phyloP scores from a whole-genome alignment of 2,329 filamentous ascomycete species.

The Cordyceps pruinosa region DNA sequence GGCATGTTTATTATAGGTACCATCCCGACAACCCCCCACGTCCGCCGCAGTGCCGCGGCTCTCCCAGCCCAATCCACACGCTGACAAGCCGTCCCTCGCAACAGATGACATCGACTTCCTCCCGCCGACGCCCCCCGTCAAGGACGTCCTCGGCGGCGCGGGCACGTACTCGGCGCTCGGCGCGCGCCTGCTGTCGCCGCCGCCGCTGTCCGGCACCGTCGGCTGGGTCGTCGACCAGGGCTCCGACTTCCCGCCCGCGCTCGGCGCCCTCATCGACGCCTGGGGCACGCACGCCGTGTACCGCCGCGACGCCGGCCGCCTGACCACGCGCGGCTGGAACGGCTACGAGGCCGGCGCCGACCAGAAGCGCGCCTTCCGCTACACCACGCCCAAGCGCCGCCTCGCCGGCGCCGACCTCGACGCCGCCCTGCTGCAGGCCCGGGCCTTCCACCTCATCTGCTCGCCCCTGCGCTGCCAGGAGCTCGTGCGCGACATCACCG shows the following conservation, averaged over 20 bases:
- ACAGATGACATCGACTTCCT: slow-evolving; percentile 90
- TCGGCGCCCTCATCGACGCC: slow-evolving; percentile 56
- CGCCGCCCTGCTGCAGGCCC: slow-evolving; percentile 58
- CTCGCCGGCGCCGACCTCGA: slow-evolving; percentile 68
- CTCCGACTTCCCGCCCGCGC: slow-evolving; percentile 69
- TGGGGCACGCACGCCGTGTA: slow-evolving; percentile 74
- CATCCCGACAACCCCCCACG: neutral
- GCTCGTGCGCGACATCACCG: slow-evolving; percentile 64
- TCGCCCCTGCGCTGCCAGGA: slow-evolving; percentile 69
- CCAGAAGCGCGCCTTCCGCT: slow-evolving; percentile 71
- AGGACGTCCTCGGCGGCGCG: slow-evolving; percentile 78
- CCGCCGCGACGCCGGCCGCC: slow-evolving; percentile 55
- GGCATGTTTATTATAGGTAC: slow-evolving; percentile 70
- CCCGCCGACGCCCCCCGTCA: slow-evolving; percentile 59
- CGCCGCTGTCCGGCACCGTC: slow-evolving; percentile 56
- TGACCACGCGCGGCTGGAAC: slow-evolving; percentile 91
- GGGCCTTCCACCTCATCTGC: slow-evolving; percentile 83
- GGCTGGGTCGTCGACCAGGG: slow-evolving; percentile 91
- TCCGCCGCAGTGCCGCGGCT: neutral
- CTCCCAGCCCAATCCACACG: neutral
- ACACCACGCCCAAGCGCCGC: slow-evolving; percentile 78
- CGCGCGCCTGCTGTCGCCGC: slow-evolving; percentile 77
- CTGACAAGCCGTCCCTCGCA: slow-evolving; percentile 11
- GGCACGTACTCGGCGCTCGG: slow-evolving; percentile 83
- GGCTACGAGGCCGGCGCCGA: slow-evolving; percentile 64